Percentiles rank a stretch among this genome's conserved stretches.
Conservation (phyloP, 148 eudicot species). For the Nepenthes gracilis region DNA sequence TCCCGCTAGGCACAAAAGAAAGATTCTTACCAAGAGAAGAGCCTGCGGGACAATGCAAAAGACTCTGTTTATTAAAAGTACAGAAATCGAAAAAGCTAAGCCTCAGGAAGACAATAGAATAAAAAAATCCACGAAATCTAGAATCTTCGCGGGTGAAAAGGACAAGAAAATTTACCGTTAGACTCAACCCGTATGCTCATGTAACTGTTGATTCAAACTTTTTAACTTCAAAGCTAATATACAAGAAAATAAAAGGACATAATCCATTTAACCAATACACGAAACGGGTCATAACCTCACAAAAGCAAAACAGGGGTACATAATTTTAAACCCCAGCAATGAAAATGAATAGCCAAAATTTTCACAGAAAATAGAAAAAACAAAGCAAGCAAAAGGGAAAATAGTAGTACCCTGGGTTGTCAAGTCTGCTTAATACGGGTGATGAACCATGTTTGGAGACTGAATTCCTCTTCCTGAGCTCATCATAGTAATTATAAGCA, state of each 20-base stretch:
- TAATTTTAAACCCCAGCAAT: neutral
- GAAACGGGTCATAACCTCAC: no score
- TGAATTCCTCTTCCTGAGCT: conserved; percentile 16
- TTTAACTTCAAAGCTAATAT: neutral
- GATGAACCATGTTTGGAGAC: conserved; percentile 20
- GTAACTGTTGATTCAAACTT: conserved; percentile 1
- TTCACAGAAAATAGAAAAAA: neutral
- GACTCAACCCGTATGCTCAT: conserved; percentile 3
- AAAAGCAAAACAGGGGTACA: no score
- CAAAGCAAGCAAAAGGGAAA: neutral
- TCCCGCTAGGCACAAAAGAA: no score
- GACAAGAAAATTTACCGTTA: conserved; percentile 35
- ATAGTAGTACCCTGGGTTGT: neutral
- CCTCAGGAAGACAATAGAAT: neutral
- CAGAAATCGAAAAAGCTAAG: neutral
- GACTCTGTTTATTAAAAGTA: neutral
- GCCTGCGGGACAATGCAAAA: neutral
- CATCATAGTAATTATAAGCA: conserved; percentile 36
- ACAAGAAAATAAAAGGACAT: conserved; percentile 2
- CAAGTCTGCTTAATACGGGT: conserved; percentile 15
- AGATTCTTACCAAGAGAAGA: conserved; percentile 2
- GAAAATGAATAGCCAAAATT: neutral
- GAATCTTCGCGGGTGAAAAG: conserved; percentile 13
- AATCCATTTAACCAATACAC: no score
- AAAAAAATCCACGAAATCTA: conserved; percentile 7